Percentiles rank a stretch among this genome's conserved stretches.
These are phyloP conservation scores for Chlorella sp. DNA, from an alignment of 139 green algal genomes.

Conservation along the genomic window DNA sequence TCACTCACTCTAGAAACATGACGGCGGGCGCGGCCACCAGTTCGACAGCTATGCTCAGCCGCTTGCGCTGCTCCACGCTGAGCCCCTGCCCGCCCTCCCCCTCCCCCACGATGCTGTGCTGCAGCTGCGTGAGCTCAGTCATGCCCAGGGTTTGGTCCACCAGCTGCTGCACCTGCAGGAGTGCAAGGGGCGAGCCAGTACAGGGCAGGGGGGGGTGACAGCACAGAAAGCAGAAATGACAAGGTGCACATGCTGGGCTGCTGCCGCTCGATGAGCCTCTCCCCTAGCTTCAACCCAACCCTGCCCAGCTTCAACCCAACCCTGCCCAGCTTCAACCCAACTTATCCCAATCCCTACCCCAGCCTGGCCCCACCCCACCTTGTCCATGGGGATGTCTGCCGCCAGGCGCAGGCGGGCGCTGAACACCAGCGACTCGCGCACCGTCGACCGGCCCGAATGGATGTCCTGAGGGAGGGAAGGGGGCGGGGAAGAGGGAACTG, in stretches of 20 bases:
- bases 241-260: neutral
- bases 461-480: constrained; percentile 30
- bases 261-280: neutral
- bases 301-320: too few relatives aligned
- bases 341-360: too few relatives aligned
- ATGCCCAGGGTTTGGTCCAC: constrained; percentile 80
- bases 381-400: neutral
- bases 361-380: neutral
- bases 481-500: neutral
- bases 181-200: too few relatives aligned
- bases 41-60: constrained; percentile 94
- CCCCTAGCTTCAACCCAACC: too few relatives aligned
- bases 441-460: constrained; percentile 54
- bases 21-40: constrained; percentile 46
- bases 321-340: too few relatives aligned
- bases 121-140: constrained; percentile 71
- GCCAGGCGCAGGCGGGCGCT: constrained; percentile 70
- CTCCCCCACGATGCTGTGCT: constrained; percentile 53
- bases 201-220: too few relatives aligned
- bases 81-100: constrained; percentile 55
- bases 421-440: constrained; percentile 71
- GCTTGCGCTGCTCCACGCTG: constrained; percentile 89
- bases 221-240: too few relatives aligned
- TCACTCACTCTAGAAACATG: constrained; percentile 31
- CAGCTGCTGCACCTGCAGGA: constrained; percentile 24